Conservation (phyloP, 306 rosid species). For the Prunus mume region DNA sequence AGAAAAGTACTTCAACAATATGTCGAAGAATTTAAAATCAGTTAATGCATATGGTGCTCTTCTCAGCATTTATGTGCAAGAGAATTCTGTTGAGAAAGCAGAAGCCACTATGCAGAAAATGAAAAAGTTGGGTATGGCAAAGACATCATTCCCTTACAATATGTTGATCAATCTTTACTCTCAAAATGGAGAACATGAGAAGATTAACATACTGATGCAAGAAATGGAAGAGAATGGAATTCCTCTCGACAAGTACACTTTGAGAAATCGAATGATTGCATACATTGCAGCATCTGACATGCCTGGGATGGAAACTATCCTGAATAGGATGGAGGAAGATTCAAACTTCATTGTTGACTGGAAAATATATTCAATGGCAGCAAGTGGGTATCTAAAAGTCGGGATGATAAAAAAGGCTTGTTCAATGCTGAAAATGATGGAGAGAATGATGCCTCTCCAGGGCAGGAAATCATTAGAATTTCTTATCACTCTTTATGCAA, state of each 20-base stretch:
- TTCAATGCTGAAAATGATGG: conserved; percentile 31
- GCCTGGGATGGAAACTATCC: conserved; percentile 27
- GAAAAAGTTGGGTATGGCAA: conserved; percentile 23
- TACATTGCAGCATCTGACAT: conserved; percentile 27
- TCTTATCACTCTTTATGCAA: conserved; percentile 34
- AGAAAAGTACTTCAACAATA: conserved; percentile 31
- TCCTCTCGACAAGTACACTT: conserved; percentile 31
- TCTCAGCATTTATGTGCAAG: conserved; percentile 28
- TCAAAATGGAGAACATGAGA: conserved; percentile 30
- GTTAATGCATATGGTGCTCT: conserved; percentile 26
- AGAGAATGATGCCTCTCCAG: conserved; percentile 8
- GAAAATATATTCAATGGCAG: conserved; percentile 37
- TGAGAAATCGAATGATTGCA: conserved; percentile 32
- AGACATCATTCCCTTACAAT: conserved; percentile 33
- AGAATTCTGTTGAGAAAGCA: conserved; percentile 29
- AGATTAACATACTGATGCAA: conserved; percentile 31
- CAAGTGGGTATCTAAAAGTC: conserved; percentile 36
- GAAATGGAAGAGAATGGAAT: conserved; percentile 36
- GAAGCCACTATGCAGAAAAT: conserved; percentile 32
- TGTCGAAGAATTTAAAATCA: conserved; percentile 24
- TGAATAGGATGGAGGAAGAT: conserved; percentile 22
- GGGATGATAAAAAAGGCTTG: conserved; percentile 28
- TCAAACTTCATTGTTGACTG: conserved; percentile 13
- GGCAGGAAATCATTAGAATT: conserved; percentile 17
- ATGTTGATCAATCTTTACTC: conserved; percentile 37